Conservation (phyloP, 2,329 filamentous ascomycete genomes). For the Zymoseptoria crescenta region DNA sequence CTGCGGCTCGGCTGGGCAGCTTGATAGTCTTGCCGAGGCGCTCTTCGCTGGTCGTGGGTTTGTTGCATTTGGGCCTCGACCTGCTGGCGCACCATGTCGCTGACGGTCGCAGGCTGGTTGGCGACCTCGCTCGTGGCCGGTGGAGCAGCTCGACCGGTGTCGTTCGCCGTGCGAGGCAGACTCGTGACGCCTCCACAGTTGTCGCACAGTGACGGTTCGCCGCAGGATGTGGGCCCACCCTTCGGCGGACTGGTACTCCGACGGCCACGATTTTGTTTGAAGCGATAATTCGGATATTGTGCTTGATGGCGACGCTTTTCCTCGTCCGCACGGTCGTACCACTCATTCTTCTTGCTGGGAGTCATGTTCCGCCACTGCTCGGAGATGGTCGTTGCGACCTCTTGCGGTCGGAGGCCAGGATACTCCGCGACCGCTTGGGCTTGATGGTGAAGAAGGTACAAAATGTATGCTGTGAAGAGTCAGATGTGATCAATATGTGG, state of each 20-base stretch:
- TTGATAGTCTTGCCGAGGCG: not conserved
- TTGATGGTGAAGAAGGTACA: not conserved
- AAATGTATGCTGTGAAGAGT: not conserved
- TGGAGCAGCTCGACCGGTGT: too few species aligned
- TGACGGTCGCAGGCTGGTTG: not conserved
- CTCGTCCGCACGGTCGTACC: not conserved
- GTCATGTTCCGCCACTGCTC: not conserved
- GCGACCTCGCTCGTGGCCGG: not conserved
- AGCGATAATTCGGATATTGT: not conserved
- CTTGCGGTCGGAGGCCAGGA: not conserved
- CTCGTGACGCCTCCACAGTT: too few species aligned
- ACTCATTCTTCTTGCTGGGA: too few species aligned
- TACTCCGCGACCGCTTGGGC: not conserved
- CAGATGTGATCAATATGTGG: not conserved
- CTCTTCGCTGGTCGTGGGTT: not conserved
- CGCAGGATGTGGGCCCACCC: too few species aligned
- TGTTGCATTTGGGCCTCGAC: not conserved
- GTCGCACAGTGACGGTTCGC: too few species aligned
- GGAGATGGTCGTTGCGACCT: not conserved
- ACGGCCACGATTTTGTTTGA: not conserved
- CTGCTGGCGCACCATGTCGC: not conserved
- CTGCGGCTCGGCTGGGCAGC: not conserved
- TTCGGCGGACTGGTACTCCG: not conserved
- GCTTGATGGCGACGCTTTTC: not conserved
- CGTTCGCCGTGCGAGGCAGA: too few species aligned